These are phyloP conservation scores for Monilinia fructicola DNA, from an alignment of 2,329 filamentous ascomycete species.

Conservation along the genomic window DNA sequence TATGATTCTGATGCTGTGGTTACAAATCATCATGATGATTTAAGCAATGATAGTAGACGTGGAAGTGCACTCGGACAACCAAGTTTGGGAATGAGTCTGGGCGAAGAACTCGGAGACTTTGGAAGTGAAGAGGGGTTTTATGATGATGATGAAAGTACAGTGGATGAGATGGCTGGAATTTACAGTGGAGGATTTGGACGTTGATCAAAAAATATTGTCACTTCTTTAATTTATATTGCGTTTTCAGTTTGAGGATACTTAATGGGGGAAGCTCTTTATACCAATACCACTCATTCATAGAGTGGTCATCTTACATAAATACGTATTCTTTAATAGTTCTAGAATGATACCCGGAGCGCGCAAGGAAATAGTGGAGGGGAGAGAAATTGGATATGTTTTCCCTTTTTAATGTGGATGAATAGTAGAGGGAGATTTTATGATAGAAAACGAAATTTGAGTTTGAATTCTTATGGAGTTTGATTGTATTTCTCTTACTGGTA, in stretches of 20 bases:
- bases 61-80: constrained; percentile 7
- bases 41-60: constrained; percentile 38
- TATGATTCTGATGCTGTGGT: constrained; percentile 63
- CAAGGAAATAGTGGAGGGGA: neutral
- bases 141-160: constrained; percentile 40
- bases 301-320: constrained; percentile 16
- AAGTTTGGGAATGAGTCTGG: constrained; percentile 14
- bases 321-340: constrained; percentile 18
- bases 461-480: too few relatives aligned
- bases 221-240: constrained; percentile 4
- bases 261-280: neutral
- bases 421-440: neutral
- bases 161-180: constrained; percentile 25
- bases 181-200: constrained; percentile 24
- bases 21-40: constrained; percentile 39
- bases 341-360: constrained; percentile 22
- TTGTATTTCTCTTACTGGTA: too few relatives aligned
- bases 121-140: constrained; percentile 41
- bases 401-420: constrained; percentile 10
- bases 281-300: neutral
- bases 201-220: neutral
- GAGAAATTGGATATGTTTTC: constrained; percentile 1
- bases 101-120: constrained; percentile 20
- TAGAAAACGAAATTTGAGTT: neutral
- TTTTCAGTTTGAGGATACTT: neutral